These are phyloP conservation scores for Xylaria palmicola DNA, from an alignment of 495 filamentous ascomycete genomes.

Conservation along the genomic window DNA sequence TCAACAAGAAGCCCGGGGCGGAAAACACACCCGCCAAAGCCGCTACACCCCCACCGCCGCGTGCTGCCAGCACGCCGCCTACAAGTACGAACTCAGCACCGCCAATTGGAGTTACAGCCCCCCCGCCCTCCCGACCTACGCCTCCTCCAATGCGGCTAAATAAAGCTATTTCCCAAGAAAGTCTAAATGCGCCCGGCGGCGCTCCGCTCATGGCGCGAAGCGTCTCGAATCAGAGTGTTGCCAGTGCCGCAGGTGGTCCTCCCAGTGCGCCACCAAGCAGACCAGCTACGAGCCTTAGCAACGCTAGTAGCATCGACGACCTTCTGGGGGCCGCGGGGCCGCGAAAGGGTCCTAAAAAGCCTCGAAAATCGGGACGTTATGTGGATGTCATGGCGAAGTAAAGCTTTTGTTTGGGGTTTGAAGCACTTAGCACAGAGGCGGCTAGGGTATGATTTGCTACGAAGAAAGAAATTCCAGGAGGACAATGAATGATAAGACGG, in stretches of 20 bases:
- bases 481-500: constrained; percentile 10
- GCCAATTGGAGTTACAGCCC: constrained; percentile 24
- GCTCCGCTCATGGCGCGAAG: constrained; percentile 49
- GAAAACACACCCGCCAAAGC: constrained; percentile 47
- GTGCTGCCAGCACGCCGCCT: constrained; percentile 38
- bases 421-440: neutral
- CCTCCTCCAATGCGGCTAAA: constrained; percentile 24
- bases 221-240: constrained; percentile 39
- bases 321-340: constrained; percentile 67
- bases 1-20: constrained; percentile 88
- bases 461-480: constrained; percentile 9
- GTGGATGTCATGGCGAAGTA: constrained; percentile 85
- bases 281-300: constrained; percentile 68
- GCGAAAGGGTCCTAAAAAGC: constrained; percentile 67
- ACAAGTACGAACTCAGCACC: constrained; percentile 25
- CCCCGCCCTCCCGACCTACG: constrained; percentile 29
- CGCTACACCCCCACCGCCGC: constrained; percentile 51
- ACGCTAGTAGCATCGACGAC: constrained; percentile 83
- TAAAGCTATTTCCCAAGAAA: constrained; percentile 27
- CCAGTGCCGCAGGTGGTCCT: constrained; percentile 32
- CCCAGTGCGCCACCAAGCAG: constrained; percentile 46
- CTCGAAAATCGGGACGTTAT: constrained; percentile 80
- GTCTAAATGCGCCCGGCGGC: constrained; percentile 26
- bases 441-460: neutral
- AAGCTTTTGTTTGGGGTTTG: neutral